Evolutionary conservation across 2,329 filamentous ascomycete species (phyloP), one percentile per base, ranked within the genome.

Genomic region (Arthrobotrys sinensis): DNA sequence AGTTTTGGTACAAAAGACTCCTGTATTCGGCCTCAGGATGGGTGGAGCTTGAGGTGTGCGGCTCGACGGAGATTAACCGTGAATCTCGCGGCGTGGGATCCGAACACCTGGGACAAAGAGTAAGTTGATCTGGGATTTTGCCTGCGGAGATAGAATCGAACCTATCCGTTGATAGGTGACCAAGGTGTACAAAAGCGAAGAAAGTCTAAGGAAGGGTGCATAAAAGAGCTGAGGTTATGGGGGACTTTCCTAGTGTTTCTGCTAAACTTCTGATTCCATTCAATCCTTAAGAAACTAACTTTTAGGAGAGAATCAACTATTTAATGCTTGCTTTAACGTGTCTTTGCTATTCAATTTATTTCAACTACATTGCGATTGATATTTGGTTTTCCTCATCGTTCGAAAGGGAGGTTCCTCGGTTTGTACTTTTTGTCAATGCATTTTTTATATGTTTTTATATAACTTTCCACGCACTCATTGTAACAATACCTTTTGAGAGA

Each of bases 391-490:
- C 52, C 34, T 2, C 6, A 57, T 6, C n/a, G 16, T 38, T 40
- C 52, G 24, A 28, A n/a, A 57, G 52, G 52, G 52, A 57, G 32
- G 34, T 12, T 24, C n/a, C 19, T 11, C 24, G 52, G 32, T 57
- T 57, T 21, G 32, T 21, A 36, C 34, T 36, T 11, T 53, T 14
- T 8, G 16, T 55, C 24, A 4, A 28, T 28, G 24, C 24, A 28
- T 28, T 4, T 24, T 40, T 57, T 40, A 34, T 36, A 34, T 19
- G 40, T 40, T 38, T 57, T 11, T 57, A 38, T 40, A 19, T 57
- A 40, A 57, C 52, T 16, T 57, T 57, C 52, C 52, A 21, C 52
- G 52, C 52, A 57, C 52, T 57, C 52, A 2, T 57, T 57, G 52
- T 57, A 57, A 19, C 21, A 21, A 55, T 36, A 55, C 28, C 12